A percentile compares a stretch with the other conserved stretches of the same genome.
These are phyloP conservation scores for Maudiozyma pseudohumilis DNA, from an alignment of 805 yeast genomes.

Conservation along the genomic window DNA sequence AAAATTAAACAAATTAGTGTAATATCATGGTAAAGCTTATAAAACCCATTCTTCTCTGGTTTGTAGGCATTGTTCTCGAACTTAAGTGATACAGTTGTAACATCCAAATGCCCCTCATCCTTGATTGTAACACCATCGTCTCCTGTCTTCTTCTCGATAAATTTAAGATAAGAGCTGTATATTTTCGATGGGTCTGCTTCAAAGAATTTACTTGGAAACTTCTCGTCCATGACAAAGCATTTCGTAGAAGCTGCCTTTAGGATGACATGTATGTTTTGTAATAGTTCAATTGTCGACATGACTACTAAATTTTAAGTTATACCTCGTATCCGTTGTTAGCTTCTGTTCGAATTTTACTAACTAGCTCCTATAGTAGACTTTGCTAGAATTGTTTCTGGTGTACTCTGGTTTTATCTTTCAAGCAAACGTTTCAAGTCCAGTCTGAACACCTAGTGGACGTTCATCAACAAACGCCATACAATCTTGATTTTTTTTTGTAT, in stretches of 20 bases:
- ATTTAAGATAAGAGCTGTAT: constrained; percentile 33
- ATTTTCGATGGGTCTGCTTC: constrained; percentile 38
- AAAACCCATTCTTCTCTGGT: constrained; percentile 33
- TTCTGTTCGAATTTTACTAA: too few relatives aligned
- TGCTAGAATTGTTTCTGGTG: too few relatives aligned
- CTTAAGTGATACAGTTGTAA: constrained; percentile 37
- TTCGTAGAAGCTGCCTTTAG: constrained; percentile 26
- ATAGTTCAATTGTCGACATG: constrained; percentile 5
- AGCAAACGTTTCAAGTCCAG: too few relatives aligned
- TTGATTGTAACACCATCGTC: constrained; percentile 12
- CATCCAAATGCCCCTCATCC: constrained; percentile 17
- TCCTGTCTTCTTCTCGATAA: constrained; percentile 23
- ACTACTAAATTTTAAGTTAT: not conserved
- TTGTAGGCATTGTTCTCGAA: constrained; percentile 33
- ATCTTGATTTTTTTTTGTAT: too few relatives aligned
- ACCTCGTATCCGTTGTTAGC: too few relatives aligned
- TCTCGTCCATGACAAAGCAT: constrained; percentile 25
- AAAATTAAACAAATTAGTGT: constrained; percentile 43
- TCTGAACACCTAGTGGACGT: too few relatives aligned
- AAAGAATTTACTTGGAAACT: constrained; percentile 38
- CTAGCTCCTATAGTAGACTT: too few relatives aligned
- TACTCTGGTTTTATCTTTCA: too few relatives aligned
- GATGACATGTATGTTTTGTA: constrained; percentile 15
- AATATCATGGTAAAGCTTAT: constrained; percentile 57
- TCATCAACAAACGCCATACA: too few relatives aligned